Evolutionary conservation across 306 rosid species (phyloP).

Genomic region (Cucumis melo): DNA sequence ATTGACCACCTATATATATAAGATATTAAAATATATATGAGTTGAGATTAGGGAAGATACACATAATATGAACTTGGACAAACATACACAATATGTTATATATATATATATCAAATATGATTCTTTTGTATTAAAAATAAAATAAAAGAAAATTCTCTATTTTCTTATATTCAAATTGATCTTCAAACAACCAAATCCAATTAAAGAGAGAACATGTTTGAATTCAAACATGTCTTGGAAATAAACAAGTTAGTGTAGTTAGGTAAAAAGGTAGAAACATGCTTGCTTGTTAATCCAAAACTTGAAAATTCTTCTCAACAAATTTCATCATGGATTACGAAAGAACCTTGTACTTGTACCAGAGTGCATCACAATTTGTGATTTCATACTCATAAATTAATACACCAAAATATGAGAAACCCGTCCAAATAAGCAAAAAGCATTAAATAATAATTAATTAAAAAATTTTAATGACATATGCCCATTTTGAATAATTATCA

Average conservation of each 20-base stretch:
- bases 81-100: neutral
- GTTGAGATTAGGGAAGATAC: neutral
- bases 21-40: too few relatives aligned
- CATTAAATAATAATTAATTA: too few relatives aligned
- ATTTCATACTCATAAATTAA: neutral
- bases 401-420: neutral
- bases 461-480: too few relatives aligned
- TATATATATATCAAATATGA: too few relatives aligned
- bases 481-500: too few relatives aligned
- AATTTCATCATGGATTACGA: constrained; percentile 2
- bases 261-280: neutral
- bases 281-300: neutral
- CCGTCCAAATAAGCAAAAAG: neutral
- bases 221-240: neutral
- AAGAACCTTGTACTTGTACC: neutral
- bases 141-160: neutral
- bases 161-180: neutral
- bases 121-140: too few relatives aligned
- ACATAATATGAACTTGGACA: neutral
- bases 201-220: neutral
- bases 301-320: neutral
- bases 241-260: neutral
- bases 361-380: neutral
- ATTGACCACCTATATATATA: too few relatives aligned
- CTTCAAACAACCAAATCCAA: neutral